Base-by-base conservation (phyloP, 805 yeast species). In the Suhomyces sp. region DNA sequence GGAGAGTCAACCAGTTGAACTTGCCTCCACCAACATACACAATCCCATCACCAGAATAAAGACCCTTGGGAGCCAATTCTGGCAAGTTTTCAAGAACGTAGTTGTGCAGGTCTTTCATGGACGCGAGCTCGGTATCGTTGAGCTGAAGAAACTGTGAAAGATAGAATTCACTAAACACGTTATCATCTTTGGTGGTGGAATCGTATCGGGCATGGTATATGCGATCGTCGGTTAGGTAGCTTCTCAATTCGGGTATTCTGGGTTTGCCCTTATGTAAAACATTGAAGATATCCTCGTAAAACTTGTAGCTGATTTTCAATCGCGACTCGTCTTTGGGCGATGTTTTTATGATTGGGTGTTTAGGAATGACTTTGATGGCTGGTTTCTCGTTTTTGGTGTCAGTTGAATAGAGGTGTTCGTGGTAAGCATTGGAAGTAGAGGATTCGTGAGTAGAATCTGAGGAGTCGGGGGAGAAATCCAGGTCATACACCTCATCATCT, bases 21-120 rank as follows among this genome's bases (percentile, higher is more conserved):
- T 80, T 80, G 3, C 92, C 94, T 43, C 96, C 96, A 33, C 93
- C 96, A 25, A 88, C 91, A 60, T 76, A 83, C 24, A 81, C 93
- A 17, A 85, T 76, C 8, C 85, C 89, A 51, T 78, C 71, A 0
- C 85, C 74, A 21, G 61, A 47, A 55, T 73, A 74, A n/a, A 73
- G 58, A 9, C 66, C 65, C 6, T 57, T 49, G 1, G 78, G 78
- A 4, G 75, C 68, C 3, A 39, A 29, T 1, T 63, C 83, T 4
- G 87, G 63, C 19, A 86, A 61, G 29, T 67, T 69, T 2, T 64
- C 62, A 19, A 80, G 75, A 15, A 82, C 79, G 43, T 60, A 58
- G 8, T 57, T 53, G 63, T 86, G 91, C 3, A 84, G 75, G 17
- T 57, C 56, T 25, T 64, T 70, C 73, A 86, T 68, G 21, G 75